phyloP scores from a whole-genome alignment of 148 eudicot genomes.

The Fagopyrum homotropicum region DNA sequence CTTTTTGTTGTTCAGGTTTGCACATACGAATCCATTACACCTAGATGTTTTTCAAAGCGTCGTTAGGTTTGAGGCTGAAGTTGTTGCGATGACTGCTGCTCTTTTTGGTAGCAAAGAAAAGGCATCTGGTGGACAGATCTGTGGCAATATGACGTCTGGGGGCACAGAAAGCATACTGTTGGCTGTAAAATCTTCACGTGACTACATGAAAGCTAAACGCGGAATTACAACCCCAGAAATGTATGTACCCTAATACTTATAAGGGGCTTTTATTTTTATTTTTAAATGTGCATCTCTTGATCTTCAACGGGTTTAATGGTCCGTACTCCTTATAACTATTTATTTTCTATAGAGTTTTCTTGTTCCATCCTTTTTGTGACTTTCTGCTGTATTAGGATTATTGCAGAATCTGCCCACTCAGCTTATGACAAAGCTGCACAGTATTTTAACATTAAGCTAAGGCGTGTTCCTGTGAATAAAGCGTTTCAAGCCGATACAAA shows the following conservation, averaged over 20 bases:
- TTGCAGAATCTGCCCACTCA: slow-evolving; percentile 94
- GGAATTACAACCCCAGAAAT: slow-evolving; percentile 83
- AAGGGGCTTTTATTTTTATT: not conserved
- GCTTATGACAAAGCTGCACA: slow-evolving; percentile 99
- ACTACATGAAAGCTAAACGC: slow-evolving; percentile 76
- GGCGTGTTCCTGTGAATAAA: slow-evolving; percentile 83
- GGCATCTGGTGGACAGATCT: slow-evolving; percentile 80
- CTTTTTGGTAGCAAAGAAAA: slow-evolving; percentile 77
- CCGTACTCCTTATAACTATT: not conserved
- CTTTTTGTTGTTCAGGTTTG: slow-evolving; percentile 60
- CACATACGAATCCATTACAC: slow-evolving; percentile 98
- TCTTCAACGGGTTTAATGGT: not conserved
- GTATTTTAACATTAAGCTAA: slow-evolving; percentile 79
- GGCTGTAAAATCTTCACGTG: slow-evolving; percentile 93
- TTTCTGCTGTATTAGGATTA: slow-evolving; percentile 48
- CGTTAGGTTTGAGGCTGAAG: slow-evolving; percentile 81
- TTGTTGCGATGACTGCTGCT: slow-evolving; percentile 94
- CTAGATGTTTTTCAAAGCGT: slow-evolving; percentile 88
- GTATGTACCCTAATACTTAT: slow-evolving; percentile 25
- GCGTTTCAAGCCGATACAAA: slow-evolving; percentile 71
- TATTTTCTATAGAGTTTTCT: not conserved
- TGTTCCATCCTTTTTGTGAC: not conserved
- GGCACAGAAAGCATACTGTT: slow-evolving; percentile 95
- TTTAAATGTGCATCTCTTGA: not conserved
- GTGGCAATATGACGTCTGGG: slow-evolving; percentile 99